Evolutionary conservation across 306 rosid genomes (phyloP).

Genomic region (Spatholobus suberectus): DNA sequence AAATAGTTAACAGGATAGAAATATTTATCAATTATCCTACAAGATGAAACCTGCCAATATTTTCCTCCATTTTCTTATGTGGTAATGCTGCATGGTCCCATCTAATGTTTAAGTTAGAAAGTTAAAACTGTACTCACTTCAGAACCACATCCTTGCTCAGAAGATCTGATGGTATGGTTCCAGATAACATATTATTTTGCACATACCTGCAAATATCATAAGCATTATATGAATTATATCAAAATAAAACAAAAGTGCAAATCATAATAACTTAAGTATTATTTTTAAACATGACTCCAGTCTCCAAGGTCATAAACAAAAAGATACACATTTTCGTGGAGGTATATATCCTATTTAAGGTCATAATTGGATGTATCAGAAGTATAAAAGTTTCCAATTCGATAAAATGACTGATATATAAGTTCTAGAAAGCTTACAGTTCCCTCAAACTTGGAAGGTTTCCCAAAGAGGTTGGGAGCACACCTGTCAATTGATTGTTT

Average conservation of each 20-base stretch:
- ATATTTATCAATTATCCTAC: conserved; percentile 3
- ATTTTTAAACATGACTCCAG: not conserved
- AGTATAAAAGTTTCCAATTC: not conserved
- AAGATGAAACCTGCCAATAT: not conserved
- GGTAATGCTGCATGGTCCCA: not conserved
- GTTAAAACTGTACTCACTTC: conserved; percentile 60
- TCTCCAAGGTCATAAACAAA: not conserved
- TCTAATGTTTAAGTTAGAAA: conserved; percentile 23
- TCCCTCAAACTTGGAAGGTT: conserved; percentile 84
- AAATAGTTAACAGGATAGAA: not conserved
- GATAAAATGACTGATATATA: conserved; percentile 12
- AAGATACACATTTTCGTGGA: not conserved
- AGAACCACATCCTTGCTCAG: conserved; percentile 58
- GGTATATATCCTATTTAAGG: not conserved
- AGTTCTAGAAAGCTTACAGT: conserved; percentile 65
- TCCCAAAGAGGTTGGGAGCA: conserved; percentile 67
- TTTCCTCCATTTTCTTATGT: conserved; percentile 17
- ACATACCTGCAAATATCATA: conserved; percentile 71
- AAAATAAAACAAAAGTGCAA: conserved; percentile 12
- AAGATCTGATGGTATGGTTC: conserved; percentile 76
- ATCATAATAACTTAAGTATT: not conserved
- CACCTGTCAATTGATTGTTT: conserved; percentile 81
- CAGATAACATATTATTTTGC: conserved; percentile 84
- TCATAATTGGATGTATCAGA: not conserved
- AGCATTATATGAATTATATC: conserved; percentile 15